Evolutionary conservation across 805 yeast genomes (phyloP).

Genomic region (Sungouiozyma ichnusensis): DNA sequence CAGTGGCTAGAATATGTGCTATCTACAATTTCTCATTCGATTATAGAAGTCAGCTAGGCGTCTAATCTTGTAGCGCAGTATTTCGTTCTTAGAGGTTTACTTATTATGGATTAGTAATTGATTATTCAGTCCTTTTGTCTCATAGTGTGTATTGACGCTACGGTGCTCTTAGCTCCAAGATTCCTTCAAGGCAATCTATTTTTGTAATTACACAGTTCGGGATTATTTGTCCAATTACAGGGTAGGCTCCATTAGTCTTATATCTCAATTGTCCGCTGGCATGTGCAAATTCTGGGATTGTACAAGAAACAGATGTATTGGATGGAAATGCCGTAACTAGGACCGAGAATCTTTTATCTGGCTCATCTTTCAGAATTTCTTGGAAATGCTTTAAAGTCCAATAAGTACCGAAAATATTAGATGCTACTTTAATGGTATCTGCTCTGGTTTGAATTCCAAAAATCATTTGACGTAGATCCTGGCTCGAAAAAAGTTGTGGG

Average conservation of each 20-base stretch:
- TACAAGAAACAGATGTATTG: constrained; percentile 28
- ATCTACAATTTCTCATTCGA: too few species aligned
- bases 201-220: constrained; percentile 32
- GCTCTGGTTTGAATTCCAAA: constrained; percentile 38
- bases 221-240: constrained; percentile 37
- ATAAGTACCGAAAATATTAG: constrained; percentile 25
- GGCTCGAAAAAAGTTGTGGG: constrained; percentile 24
- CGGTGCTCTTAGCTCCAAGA: constrained; percentile 16
- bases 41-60: background rate
- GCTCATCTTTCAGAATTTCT: constrained; percentile 7
- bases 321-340: constrained; percentile 35
- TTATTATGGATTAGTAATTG: background rate
- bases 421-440: constrained; percentile 28
- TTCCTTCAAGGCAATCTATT: constrained; percentile 36
- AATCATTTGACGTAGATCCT: constrained; percentile 30
- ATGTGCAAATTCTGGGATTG: constrained; percentile 20
- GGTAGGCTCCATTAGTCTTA: constrained; percentile 15
- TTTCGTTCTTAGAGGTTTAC: background rate
- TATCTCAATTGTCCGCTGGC: constrained; percentile 26
- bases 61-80: background rate
- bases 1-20: too few species aligned
- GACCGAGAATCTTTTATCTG: constrained; percentile 20
- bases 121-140: too few species aligned
- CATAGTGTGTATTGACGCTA: background rate
- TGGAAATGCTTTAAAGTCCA: constrained; percentile 30